phyloP scores from a whole-genome alignment of 1,284 basidiomycete genomes.

The Pyrrhoderma lamaoense region DNA sequence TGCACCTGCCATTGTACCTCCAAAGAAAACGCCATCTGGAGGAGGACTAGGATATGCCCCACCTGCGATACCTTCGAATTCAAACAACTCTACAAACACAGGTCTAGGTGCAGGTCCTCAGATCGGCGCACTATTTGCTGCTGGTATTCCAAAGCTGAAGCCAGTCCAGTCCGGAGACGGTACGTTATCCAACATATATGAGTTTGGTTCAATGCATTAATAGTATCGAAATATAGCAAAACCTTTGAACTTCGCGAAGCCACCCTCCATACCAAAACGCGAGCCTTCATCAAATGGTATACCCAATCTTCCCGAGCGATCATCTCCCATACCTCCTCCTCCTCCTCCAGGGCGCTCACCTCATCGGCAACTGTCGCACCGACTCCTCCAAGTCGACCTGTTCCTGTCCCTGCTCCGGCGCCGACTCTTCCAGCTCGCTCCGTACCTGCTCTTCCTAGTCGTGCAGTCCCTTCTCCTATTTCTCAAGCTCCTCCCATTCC shows the following conservation, averaged over 20 bases:
- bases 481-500: conserved; percentile 25
- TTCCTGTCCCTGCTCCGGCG: conserved; percentile 20
- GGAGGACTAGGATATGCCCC: conserved; percentile 34
- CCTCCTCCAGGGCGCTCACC: conserved; percentile 20
- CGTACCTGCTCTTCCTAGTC: conserved; percentile 22
- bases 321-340: conserved; percentile 24
- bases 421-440: conserved; percentile 26
- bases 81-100: conserved; percentile 21
- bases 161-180: conserved; percentile 57
- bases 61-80: conserved; percentile 24
- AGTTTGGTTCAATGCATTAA: conserved; percentile 9
- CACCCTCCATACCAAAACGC: conserved; percentile 59
- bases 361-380: conserved; percentile 26
- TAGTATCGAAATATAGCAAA: conserved; percentile 37
- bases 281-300: conserved; percentile 30
- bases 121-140: conserved; percentile 80
- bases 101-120: conserved; percentile 46
- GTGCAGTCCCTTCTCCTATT: conserved; percentile 26
- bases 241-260: conserved; percentile 53
- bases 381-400: conserved; percentile 25
- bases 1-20: conserved; percentile 52
- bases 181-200: conserved; percentile 29
- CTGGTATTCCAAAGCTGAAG: conserved; percentile 86
- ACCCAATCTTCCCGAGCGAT: conserved; percentile 28
- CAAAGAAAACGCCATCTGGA: conserved; percentile 32